Base-by-base conservation (phyloP, 345 rosid genomes). In the Lenwebbia sp. region DNA sequence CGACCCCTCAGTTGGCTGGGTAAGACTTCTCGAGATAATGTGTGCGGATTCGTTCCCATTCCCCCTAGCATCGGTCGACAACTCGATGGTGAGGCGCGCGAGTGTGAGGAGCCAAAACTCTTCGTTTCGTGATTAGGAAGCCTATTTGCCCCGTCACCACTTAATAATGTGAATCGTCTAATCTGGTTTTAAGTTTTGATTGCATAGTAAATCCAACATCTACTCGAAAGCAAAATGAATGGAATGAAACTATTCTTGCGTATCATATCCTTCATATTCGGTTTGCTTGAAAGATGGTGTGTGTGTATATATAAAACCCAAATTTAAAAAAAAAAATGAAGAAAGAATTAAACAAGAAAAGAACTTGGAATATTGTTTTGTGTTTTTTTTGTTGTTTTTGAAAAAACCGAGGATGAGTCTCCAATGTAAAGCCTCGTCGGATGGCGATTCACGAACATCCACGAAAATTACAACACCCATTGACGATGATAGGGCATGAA, bases 191-290 rank as follows among this genome's bases (percentile, higher is more conserved):
- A 8, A 62, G 21, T 14, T 33, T 28, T 28, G 74, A 28, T 5
- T 1, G 17, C 54, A 3, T 0, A 0, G 9, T 28, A 13, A 6
- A 17, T 28, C 28, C 15, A 28, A 62, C 7, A 28, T 28, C 40
- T 30, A 41, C 41, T 30, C 19, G 11, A 2, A 62, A 13, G 21
- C 10, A 62, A 4, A 4, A 30, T 3, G 11, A 62, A 30, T 9
- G 11, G 37, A 28, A 60, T 37, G 74, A 60, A n/a, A 60, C 0
- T 4, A 0, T 2, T 0, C 17, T 0, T 13, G 2, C 37, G 13
- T 0, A 33, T 13, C 70, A 17, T n/a, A 60, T 13, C 19, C 14
- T n/a, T 15, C 19, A 56, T 56, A 23, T 56, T 25, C 28, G 47
- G 47, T 6, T 1, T 6, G 47, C 47, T 7, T 6, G 47, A 44